Evolutionary conservation across 306 rosid genomes (phyloP).

Genomic region (Purshia tridentata): DNA sequence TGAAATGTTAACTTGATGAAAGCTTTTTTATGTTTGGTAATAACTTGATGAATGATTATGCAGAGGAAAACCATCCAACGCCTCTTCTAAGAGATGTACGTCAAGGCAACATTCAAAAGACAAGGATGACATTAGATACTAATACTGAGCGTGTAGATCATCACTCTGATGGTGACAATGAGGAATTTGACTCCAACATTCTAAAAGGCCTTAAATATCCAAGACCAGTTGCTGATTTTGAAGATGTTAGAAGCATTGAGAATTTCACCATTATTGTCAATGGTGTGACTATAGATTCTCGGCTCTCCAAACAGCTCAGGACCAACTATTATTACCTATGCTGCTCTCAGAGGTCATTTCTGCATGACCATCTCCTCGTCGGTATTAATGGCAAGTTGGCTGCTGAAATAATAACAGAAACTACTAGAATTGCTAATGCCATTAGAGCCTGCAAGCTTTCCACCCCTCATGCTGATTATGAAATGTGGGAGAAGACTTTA

Average conservation of each 20-base stretch:
- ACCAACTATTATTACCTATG: slow-evolving; percentile 43
- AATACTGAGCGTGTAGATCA: slow-evolving; percentile 3
- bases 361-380: slow-evolving; percentile 39
- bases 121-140: background rate
- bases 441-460: slow-evolving; percentile 39
- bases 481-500: slow-evolving; percentile 36
- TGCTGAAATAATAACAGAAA: slow-evolving; percentile 44
- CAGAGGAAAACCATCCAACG: slow-evolving; percentile 5
- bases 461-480: slow-evolving; percentile 17
- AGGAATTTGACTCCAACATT: slow-evolving; percentile 13
- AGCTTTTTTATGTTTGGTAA: too few relatives aligned
- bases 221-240: slow-evolving; percentile 18
- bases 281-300: slow-evolving; percentile 37
- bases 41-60: background rate
- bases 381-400: slow-evolving; percentile 39
- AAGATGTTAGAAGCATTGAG: slow-evolving; percentile 32
- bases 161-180: slow-evolving; percentile 17
- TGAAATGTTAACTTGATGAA: background rate
- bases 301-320: slow-evolving; percentile 21
- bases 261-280: slow-evolving; percentile 36
- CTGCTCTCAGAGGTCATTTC: slow-evolving; percentile 39
- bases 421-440: slow-evolving; percentile 45
- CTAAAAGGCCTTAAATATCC: slow-evolving; percentile 17
- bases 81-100: slow-evolving; percentile 8
- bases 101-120: slow-evolving; percentile 19